Percentiles rank a stretch among this genome's conserved stretches.
These are phyloP conservation scores for Madurella mycetomatis DNA, from an alignment of 2,329 filamentous ascomycete genomes.

Conservation along the genomic window DNA sequence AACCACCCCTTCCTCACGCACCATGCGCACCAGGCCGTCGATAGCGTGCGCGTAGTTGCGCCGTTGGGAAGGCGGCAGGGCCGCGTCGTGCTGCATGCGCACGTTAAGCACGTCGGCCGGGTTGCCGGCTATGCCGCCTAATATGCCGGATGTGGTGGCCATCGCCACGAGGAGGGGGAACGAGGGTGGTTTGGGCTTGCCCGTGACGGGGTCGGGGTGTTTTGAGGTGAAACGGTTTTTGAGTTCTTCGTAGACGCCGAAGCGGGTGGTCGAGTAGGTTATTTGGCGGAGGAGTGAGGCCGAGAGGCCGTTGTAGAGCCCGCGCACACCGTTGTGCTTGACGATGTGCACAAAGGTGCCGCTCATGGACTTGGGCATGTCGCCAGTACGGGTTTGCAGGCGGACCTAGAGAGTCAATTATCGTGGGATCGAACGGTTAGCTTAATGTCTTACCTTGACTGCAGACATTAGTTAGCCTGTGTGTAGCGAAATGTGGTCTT, in stretches of 20 bases:
- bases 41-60: conserved; percentile 88
- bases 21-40: conserved; percentile 82
- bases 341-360: conserved; percentile 82
- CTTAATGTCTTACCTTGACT: conserved; percentile 20
- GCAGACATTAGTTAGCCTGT: conserved; percentile 2
- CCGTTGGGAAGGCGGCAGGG: conserved; percentile 66
- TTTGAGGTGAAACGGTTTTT: conserved; percentile 58
- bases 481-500: not conserved
- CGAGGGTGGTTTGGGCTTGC: conserved; percentile 49
- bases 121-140: conserved; percentile 88
- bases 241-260: conserved; percentile 92
- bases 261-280: conserved; percentile 94
- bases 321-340: conserved; percentile 67
- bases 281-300: conserved; percentile 89
- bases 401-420: conserved; percentile 57
- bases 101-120: conserved; percentile 96
- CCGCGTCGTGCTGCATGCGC: conserved; percentile 91
- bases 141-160: conserved; percentile 76
- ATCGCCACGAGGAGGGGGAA: conserved; percentile 77
- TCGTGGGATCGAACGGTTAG: conserved; percentile 17
- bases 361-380: conserved; percentile 74
- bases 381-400: conserved; percentile 74
- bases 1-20: conserved; percentile 71
- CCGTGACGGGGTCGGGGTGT: conserved; percentile 9
- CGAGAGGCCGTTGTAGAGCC: conserved; percentile 86